Evolutionary conservation across 139 green algal genomes (phyloP), one percentile per base, ranked within the genome.

Genomic region (Desmodesmus armatus): DNA sequence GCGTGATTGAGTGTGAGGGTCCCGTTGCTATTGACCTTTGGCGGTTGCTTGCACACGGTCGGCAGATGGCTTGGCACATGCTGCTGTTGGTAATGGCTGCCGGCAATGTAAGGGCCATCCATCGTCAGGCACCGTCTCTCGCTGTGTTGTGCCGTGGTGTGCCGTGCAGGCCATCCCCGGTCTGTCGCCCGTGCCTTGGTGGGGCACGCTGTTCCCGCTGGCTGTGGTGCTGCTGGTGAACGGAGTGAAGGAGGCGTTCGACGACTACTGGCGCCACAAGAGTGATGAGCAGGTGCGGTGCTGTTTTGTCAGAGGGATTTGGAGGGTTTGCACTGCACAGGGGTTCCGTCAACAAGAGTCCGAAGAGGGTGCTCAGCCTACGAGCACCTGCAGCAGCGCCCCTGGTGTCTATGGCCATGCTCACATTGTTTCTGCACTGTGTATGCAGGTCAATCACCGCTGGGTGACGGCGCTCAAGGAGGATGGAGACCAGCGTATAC

Each of bases 151-250:
- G n/a, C n/a, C n/a, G n/a, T n/a, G n/a, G n/a, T n/a, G n/a, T n/a
- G n/a, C n/a, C 71, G 43, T 39, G 0, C 80, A 87, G 72, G 82
- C 82, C 31, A 93, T 93, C 31, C 87, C 89, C 2, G 87, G 82
- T 2, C 69, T 96, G 74, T 93, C 87, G 7, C 92, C 92, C 9
- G 92, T 94, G 33, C 88, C 91, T 23, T 94, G 91, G 85, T 89
- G 93, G 74, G 93, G 92, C 23, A 96, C 90, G 29, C 41, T 96
- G 25, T 88, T 92, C 23, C 94, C 95, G 5, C 88, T 98, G 74
- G 65, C 92, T 11, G 93, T 97, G 62, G 95, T 98, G 41, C 84
- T 98, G 58, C 81, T 86, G 25, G 76, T 98, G 29, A 95, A 94
- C 78, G 95, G 90, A 39, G 76, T 94, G 51, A 98, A 97, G 82